Evolutionary conservation across 2,329 filamentous ascomycete species (phyloP), one percentile per base, ranked within the genome.

Genomic region (Cladophialophora immunda): DNA sequence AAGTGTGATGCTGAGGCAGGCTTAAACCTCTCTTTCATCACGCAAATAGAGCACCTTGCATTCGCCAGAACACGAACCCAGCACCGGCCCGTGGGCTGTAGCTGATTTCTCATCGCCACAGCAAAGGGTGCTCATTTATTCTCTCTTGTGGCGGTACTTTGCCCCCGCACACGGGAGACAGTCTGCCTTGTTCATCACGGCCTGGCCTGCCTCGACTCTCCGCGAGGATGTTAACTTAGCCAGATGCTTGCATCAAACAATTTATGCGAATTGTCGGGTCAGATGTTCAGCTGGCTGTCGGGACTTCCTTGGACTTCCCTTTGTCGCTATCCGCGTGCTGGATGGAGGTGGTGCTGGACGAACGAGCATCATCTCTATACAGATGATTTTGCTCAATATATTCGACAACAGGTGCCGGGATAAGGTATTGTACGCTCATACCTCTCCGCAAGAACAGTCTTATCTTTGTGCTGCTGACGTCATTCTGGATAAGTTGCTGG

Each of bases 401-500:
- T 65, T 89, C 82, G 63, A 93, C 91, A 56, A 94, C 92, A 3
- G 88, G 87, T 50, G 89, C 87, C 0, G 92, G 92, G 36, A 92
- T 89, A 30, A 88, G 76, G 75, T 94, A 94, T 70, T 91, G 87
- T 57, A 96, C 91, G 72, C 90, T 93, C 89, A 95, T 91, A 70
- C 93, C 89, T 74, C 91, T 86, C 75, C 91, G 87, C 36, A 94
- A 78, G 76, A 96, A 92, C 2, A 96, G 82, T 50, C 94, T 88
- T 68, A 97, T 94, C 81, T 97, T 89, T 66, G 87, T 89, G 69
- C 90, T 93, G 74, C 90, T 93, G 67, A 95, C 90, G 73, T 95
- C 91, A 78, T 94, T 94, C 71, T 92, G 89, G 57, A 97, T 94
- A 59, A 97, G 86, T 78, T 97, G 92, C 64, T 92, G 91, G 70